Evolutionary conservation across 2,329 filamentous ascomycete genomes (phyloP).

Genomic region (Cladobotryum mycophilum): DNA sequence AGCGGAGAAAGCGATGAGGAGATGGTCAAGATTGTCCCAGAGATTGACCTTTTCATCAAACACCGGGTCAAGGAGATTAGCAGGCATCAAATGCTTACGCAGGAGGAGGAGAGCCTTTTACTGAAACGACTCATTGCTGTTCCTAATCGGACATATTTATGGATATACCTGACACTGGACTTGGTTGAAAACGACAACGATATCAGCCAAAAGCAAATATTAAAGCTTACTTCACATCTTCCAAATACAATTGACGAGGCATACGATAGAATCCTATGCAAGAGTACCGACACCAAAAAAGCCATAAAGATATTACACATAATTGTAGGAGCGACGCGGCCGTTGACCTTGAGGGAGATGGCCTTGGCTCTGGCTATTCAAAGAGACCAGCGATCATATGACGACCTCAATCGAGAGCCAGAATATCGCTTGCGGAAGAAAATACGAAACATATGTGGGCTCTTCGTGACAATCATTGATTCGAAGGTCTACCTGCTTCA

Average conservation of each 20-base stretch:
- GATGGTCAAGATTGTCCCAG: slow-evolving; percentile 12
- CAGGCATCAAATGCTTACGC: not conserved
- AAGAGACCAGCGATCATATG: slow-evolving; percentile 4
- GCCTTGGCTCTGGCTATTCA: slow-evolving; percentile 14
- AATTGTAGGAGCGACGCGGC: slow-evolving; percentile 18
- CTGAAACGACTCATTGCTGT: slow-evolving; percentile 7
- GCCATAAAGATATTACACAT: slow-evolving; percentile 19
- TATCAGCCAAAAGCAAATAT: slow-evolving; percentile 9
- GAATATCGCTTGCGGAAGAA: slow-evolving; percentile 9
- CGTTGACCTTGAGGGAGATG: slow-evolving; percentile 20
- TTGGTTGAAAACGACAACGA: slow-evolving; percentile 10
- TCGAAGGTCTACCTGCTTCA: slow-evolving; percentile 18
- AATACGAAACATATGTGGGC: slow-evolving; percentile 24
- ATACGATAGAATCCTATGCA: slow-evolving; percentile 21
- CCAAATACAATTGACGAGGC: slow-evolving; percentile 19
- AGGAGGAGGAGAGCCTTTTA: slow-evolving; percentile 11
- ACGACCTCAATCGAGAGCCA: slow-evolving; percentile 3
- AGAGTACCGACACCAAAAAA: slow-evolving; percentile 8
- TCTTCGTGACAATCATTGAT: slow-evolving; percentile 21
- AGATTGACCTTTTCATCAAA: slow-evolving; percentile 19
- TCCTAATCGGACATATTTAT: slow-evolving; percentile 21
- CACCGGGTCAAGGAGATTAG: slow-evolving; percentile 7
- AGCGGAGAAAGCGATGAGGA: slow-evolving; percentile 14
- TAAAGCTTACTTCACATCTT: slow-evolving; percentile 8
- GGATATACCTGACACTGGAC: slow-evolving; percentile 19